phyloP scores from a whole-genome alignment of 108 stramenopile species.

The Skeletonema menzelii region DNA sequence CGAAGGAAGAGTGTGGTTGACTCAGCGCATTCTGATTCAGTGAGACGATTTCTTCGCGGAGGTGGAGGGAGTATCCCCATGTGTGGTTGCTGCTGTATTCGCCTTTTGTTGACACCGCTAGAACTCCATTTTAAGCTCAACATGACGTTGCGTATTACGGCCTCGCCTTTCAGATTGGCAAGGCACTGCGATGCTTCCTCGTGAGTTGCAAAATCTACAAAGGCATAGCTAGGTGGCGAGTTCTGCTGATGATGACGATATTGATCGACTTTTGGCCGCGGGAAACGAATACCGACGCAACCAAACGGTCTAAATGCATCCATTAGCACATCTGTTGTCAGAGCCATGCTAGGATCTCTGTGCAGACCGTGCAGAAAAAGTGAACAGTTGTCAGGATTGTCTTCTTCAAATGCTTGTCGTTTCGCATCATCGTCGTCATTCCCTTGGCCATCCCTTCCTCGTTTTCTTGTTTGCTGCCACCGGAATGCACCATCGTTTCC shows the following conservation, averaged over 20 bases:
- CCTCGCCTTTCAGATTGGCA: constrained; percentile 51
- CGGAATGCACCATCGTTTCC: constrained; percentile 29
- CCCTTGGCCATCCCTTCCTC: constrained; percentile 29
- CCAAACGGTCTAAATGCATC: constrained; percentile 63
- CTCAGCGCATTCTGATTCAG: constrained; percentile 74
- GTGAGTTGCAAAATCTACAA: constrained; percentile 79
- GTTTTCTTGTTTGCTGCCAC: constrained; percentile 54
- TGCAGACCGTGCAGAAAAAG: constrained; percentile 83
- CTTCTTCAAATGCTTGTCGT: constrained; percentile 42
- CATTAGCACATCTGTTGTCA: constrained; percentile 42
- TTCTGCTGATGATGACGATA: constrained; percentile 8
- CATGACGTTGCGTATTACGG: constrained; percentile 50
- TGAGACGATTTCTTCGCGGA: constrained; percentile 53
- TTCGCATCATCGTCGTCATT: constrained; percentile 29
- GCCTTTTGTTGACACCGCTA: constrained; percentile 14
- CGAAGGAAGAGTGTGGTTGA: constrained; percentile 78
- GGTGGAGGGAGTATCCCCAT: constrained; percentile 35
- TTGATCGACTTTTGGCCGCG: constrained; percentile 30
- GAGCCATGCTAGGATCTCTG: constrained; percentile 62
- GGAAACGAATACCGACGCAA: constrained; percentile 55
- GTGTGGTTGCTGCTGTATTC: constrained; percentile 11
- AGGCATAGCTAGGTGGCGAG: constrained; percentile 62
- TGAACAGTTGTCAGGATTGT: constrained; percentile 58
- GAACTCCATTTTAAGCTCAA: constrained; percentile 81
- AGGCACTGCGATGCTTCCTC: constrained; percentile 67